Base-by-base conservation (phyloP, 1,284 basidiomycete genomes). In the Ganoderma leucocontextum region DNA sequence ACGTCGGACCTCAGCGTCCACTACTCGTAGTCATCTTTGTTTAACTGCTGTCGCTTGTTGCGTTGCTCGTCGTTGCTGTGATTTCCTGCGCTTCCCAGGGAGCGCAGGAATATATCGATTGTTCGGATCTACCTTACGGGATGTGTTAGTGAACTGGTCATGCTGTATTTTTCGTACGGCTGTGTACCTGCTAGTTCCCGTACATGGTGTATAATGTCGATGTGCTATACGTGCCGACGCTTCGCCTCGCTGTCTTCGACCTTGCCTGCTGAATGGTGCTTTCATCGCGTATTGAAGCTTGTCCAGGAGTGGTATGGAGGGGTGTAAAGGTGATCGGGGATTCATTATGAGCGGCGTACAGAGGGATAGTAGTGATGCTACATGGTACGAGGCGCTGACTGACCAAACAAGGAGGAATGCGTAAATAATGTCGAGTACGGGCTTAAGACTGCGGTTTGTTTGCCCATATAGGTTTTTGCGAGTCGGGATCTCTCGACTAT, bases 401-500 rank as follows among this genome's bases (percentile, higher is more conserved):
- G 38, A 35, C 29, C 6, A 25, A 29, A 25, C 22, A 41, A 17
- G 38, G 49, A 44, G 33, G 13, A 10, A 25, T 59, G 35, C 4
- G 29, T 17, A 15, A 36, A 19, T n/a, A 33, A 53, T 17, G 29
- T 35, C 17, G 35, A 25, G 57, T 39, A 58, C 59, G 52, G 52
- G 29, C 29, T 55, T 66, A 70, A 67, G 71, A 66, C 19, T 65
- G 59, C 41, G 72, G 60, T 9, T 70, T 55, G 69, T 82, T 78
- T 25, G 83, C 86, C 87, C 87, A 87, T 63, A 86, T 80, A 38
- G 87, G 88, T 76, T 85, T 87, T 70, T 79, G 76, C 6, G 81
- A 78, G 71, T 88, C 87, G 36, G 87, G 82, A 74, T 86, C 80
- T 53, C 77, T 77, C 47, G 77, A 57, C 78, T 80, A 41, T 52